Evolutionary conservation across 257 asterid genomes (phyloP).

Genomic region (Oldenlandia corymbosa): DNA sequence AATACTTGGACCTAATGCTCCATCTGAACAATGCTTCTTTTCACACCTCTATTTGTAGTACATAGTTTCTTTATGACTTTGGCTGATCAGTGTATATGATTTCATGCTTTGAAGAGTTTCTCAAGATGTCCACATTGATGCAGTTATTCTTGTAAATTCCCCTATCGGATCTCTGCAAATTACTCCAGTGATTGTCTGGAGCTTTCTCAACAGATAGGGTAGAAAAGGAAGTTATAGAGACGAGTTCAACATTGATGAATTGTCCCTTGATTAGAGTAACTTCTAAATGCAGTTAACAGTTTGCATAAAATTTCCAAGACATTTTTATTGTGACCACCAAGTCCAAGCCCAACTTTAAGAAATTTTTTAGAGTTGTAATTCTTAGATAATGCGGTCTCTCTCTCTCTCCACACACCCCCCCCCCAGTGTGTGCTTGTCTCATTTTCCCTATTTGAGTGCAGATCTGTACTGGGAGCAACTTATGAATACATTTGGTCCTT

Average conservation of each 20-base stretch:
- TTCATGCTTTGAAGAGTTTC: background rate
- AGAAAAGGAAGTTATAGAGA: constrained; percentile 4
- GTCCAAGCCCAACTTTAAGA: background rate
- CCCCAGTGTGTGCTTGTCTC: background rate
- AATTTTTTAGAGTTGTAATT: background rate
- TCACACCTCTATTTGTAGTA: background rate
- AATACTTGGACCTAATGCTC: background rate
- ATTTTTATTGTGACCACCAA: background rate
- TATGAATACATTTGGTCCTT: too few species aligned
- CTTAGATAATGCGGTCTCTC: background rate
- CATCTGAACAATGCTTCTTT: background rate
- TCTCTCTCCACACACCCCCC: background rate
- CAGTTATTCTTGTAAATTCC: background rate
- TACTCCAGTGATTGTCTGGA: background rate
- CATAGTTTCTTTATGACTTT: too few species aligned
- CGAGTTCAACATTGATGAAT: background rate
- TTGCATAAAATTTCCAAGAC: background rate
- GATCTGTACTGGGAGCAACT: background rate
- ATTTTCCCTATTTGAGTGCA: background rate
- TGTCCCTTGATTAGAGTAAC: background rate
- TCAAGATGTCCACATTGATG: background rate
- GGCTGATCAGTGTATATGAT: background rate
- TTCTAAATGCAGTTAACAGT: background rate
- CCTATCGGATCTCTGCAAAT: background rate
- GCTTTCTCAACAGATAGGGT: background rate